Percentiles rank a stretch among this genome's conserved stretches.
phyloP scores from a whole-genome alignment of 441 rosid genomes.

The Erysimum cheiri region DNA sequence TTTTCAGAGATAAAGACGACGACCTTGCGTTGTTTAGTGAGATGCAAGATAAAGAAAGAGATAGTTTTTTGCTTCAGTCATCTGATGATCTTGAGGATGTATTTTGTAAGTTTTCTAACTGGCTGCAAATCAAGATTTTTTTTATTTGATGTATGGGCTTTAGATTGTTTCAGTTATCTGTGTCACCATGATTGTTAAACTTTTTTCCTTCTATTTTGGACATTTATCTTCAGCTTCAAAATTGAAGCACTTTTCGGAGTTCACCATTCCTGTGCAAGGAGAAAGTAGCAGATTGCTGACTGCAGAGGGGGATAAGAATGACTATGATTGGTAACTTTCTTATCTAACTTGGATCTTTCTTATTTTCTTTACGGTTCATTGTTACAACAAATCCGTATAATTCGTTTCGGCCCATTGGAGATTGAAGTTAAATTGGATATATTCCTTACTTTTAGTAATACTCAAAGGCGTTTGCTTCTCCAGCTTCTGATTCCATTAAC shows the following conservation, averaged over 20 bases:
- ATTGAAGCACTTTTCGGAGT: constrained; percentile 83
- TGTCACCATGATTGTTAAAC: constrained; percentile 18
- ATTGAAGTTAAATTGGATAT: not conserved
- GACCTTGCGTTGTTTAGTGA: constrained; percentile 93
- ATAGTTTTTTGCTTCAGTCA: constrained; percentile 82
- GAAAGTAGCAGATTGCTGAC: constrained; percentile 86
- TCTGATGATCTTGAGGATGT: constrained; percentile 81
- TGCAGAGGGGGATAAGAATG: constrained; percentile 93
- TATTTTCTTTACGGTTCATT: constrained; percentile 18
- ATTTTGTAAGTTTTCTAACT: constrained; percentile 67
- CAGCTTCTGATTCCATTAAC: constrained; percentile 13
- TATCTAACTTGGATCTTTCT: constrained; percentile 9
- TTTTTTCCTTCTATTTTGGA: constrained; percentile 32
- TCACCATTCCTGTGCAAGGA: constrained; percentile 80
- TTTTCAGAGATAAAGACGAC: constrained; percentile 77
- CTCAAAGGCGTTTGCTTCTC: constrained; percentile 10
- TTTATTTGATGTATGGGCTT: constrained; percentile 7
- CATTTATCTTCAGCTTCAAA: constrained; percentile 67
- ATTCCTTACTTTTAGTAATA: constrained; percentile 6
- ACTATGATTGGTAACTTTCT: constrained; percentile 86
- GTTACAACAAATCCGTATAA: not conserved
- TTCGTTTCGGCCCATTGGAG: not conserved
- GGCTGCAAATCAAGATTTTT: constrained; percentile 26
- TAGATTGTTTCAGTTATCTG: constrained; percentile 20
- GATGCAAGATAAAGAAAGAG: constrained; percentile 87